Conservation (phyloP, 2,329 filamentous ascomycete genomes). For the Polytolypa hystricis region DNA sequence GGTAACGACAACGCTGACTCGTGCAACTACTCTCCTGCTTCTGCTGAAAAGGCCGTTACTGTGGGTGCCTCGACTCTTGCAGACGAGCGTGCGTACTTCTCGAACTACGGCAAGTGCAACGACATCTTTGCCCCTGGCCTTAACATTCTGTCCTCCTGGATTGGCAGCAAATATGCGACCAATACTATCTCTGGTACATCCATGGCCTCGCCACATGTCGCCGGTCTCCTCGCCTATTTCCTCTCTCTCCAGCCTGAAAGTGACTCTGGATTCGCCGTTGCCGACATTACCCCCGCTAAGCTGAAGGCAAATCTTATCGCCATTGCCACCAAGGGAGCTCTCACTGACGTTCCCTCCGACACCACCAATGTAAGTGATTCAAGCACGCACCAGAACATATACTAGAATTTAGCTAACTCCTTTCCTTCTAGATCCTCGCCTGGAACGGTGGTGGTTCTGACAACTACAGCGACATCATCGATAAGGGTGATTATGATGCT, state of each 20-base stretch:
- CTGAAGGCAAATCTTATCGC: slow-evolving; percentile 80
- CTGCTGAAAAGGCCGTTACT: slow-evolving; percentile 82
- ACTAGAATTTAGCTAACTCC: slow-evolving; percentile 15
- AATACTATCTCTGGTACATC: slow-evolving; percentile 99
- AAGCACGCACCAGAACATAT: neutral
- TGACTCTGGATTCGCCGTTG: slow-evolving; percentile 85
- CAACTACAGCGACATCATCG: slow-evolving; percentile 79
- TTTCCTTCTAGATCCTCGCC: slow-evolving; percentile 56
- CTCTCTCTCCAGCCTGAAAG: slow-evolving; percentile 85
- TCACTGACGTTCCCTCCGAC: slow-evolving; percentile 70
- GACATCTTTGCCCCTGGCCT: slow-evolving; percentile 97
- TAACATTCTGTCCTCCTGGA: slow-evolving; percentile 97
- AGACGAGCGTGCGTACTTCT: slow-evolving; percentile 98
- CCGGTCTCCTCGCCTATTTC: slow-evolving; percentile 93
- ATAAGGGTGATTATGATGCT: slow-evolving; percentile 58
- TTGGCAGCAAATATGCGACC: slow-evolving; percentile 85
- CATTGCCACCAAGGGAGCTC: slow-evolving; percentile 66
- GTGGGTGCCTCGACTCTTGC: slow-evolving; percentile 89
- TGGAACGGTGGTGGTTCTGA: slow-evolving; percentile 95
- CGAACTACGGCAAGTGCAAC: slow-evolving; percentile 99
- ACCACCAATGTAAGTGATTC: slow-evolving; percentile 62
- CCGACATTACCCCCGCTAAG: slow-evolving; percentile 81
- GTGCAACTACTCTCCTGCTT: slow-evolving; percentile 97
- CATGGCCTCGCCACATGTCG: slow-evolving; percentile 96
- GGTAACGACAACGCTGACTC: slow-evolving; percentile 98